These are phyloP conservation scores for Mallotus repandus DNA, from an alignment of 441 rosid species.

Conservation along the genomic window DNA sequence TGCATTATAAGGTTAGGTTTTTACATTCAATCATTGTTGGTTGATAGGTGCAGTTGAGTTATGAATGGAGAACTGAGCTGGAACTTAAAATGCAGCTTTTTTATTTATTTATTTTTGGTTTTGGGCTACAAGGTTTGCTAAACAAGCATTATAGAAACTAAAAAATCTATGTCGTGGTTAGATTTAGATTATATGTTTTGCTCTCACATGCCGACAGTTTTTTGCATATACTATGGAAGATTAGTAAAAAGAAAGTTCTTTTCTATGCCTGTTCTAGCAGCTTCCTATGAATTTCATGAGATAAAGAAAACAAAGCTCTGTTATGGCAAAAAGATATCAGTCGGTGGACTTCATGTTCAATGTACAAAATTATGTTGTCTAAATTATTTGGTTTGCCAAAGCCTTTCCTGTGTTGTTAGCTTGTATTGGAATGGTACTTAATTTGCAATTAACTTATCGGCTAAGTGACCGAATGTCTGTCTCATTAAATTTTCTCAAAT, in stretches of 20 bases:
- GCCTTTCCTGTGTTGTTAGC: neutral
- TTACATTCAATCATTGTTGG: neutral
- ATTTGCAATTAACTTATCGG: too few relatives aligned
- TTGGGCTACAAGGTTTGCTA: slow-evolving; percentile 16
- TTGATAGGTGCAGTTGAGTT: neutral
- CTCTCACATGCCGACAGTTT: slow-evolving; percentile 37
- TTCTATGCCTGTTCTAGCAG: neutral
- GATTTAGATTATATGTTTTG: slow-evolving; percentile 18
- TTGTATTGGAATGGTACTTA: neutral
- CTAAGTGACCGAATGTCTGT: too few relatives aligned
- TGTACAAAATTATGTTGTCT: neutral
- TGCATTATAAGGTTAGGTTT: neutral
- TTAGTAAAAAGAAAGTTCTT: neutral
- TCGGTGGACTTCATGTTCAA: neutral
- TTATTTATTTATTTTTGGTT: too few relatives aligned
- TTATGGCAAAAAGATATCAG: neutral
- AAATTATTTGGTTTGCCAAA: neutral
- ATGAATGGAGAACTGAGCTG: slow-evolving; percentile 24
- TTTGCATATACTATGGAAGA: neutral
- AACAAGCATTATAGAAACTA: slow-evolving; percentile 7
- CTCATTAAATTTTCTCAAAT: too few relatives aligned
- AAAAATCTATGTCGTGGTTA: slow-evolving; percentile 24
- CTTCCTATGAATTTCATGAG: slow-evolving; percentile 17
- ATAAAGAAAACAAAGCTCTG: neutral
- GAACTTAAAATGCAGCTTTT: neutral